Evolutionary conservation across 176 grass and related monocot species (phyloP).

Genomic region (Tillandsia leiboldiana): DNA sequence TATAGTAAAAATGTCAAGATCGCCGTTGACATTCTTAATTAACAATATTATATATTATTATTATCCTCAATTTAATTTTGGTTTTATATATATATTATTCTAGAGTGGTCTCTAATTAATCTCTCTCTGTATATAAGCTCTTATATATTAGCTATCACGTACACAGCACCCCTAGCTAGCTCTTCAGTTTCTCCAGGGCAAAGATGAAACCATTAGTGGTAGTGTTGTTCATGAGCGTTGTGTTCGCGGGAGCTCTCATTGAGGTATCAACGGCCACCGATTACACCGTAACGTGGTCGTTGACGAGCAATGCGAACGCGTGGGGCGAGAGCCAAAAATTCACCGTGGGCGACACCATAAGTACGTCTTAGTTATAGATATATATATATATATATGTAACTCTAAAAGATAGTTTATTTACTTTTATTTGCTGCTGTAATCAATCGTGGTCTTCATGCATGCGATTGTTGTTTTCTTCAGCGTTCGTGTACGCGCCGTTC

Average conservation of each 20-base stretch:
- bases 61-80: too few relatives aligned
- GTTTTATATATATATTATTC: too few relatives aligned
- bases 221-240: conserved; percentile 5
- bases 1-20: too few relatives aligned
- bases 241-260: conserved; percentile 4
- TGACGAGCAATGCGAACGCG: conserved; percentile 16
- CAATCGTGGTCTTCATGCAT: too few relatives aligned
- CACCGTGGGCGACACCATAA: conserved; percentile 21
- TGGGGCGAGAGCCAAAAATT: conserved; percentile 26
- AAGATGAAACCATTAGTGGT: conserved; percentile 14
- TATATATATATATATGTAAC: too few relatives aligned
- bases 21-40: too few relatives aligned
- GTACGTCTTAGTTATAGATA: conserved; percentile 5
- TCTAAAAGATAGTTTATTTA: too few relatives aligned
- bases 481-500: conserved; percentile 31
- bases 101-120: too few relatives aligned
- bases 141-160: too few relatives aligned
- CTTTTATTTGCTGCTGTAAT: too few relatives aligned
- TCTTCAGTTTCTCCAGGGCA: neutral
- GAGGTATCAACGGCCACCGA: conserved; percentile 23
- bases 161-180: neutral
- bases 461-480: conserved; percentile 5
- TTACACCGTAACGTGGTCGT: conserved; percentile 21
- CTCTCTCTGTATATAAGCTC: too few relatives aligned
- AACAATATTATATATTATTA: too few relatives aligned